Conservation (phyloP, 2,329 filamentous ascomycete genomes). For the Aureobasidium mangrovei region DNA sequence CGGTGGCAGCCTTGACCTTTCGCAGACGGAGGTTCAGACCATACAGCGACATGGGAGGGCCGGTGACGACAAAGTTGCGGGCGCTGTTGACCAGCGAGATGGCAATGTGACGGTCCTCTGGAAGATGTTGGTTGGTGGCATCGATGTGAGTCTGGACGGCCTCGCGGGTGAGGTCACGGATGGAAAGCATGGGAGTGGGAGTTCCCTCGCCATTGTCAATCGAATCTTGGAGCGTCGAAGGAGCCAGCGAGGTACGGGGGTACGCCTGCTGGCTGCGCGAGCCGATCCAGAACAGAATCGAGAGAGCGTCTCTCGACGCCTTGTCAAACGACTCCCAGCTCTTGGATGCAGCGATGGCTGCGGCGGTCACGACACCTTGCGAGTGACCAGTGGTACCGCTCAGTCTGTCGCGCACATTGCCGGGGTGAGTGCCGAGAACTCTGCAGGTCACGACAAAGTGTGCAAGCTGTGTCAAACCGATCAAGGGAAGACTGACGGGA, state of each 20-base stretch:
- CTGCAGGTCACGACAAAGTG: conserved; percentile 95
- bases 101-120: conserved; percentile 82
- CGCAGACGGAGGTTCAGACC: conserved; percentile 90
- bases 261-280: conserved; percentile 95
- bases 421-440: conserved; percentile 79
- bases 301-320: conserved; percentile 69
- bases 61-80: conserved; percentile 92
- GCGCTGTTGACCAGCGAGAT: conserved; percentile 96
- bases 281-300: conserved; percentile 97
- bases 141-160: conserved; percentile 96
- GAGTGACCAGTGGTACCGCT: conserved; percentile 91
- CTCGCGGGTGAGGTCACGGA: conserved; percentile 78
- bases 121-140: conserved; percentile 92
- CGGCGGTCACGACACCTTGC: conserved; percentile 89
- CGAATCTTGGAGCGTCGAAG: conserved; percentile 84
- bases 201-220: conserved; percentile 89
- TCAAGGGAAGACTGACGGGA: conserved; percentile 90
- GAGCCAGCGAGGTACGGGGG: conserved; percentile 86
- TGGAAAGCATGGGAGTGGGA: conserved; percentile 95
- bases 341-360: conserved; percentile 79
- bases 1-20: conserved; percentile 96
- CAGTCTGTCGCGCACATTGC: conserved; percentile 75
- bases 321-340: conserved; percentile 89
- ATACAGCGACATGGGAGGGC: conserved; percentile 89
- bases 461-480: conserved; percentile 89